Percentiles rank a stretch among this genome's conserved stretches.
phyloP scores from a whole-genome alignment of 768 basidiomycete genomes.

The Harrya chromipes region DNA sequence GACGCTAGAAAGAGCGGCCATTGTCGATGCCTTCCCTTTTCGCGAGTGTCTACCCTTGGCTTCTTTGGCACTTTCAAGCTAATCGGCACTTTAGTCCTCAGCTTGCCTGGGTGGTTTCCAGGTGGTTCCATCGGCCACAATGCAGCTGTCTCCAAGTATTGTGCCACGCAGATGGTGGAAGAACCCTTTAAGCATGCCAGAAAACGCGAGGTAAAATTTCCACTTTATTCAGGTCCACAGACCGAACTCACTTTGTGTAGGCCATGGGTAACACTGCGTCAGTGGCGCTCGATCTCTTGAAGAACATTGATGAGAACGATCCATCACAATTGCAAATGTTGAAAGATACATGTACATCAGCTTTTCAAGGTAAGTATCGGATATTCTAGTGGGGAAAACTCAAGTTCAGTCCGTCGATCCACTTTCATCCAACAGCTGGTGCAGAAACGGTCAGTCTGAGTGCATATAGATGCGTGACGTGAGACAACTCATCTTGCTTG shows the following conservation, averaged over 20 bases:
- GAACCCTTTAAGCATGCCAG: slow-evolving; percentile 15
- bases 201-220: slow-evolving; percentile 11
- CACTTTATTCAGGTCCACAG: not conserved
- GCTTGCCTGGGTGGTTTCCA: too few species aligned
- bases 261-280: slow-evolving; percentile 5
- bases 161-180: slow-evolving; percentile 10
- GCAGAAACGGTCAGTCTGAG: too few species aligned
- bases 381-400: too few species aligned
- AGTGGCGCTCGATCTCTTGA: slow-evolving; percentile 12
- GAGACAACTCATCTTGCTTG: not conserved
- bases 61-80: not conserved
- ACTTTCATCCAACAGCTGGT: too few species aligned
- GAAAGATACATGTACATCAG: too few species aligned
- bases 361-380: too few species aligned
- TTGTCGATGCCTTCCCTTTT: slow-evolving; percentile 23
- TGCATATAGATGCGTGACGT: too few species aligned
- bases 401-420: too few species aligned
- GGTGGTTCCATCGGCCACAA: too few species aligned
- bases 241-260: slow-evolving; percentile 3
- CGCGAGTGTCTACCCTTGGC: slow-evolving; percentile 1
- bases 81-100: not conserved
- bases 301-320: not conserved
- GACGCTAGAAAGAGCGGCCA: slow-evolving; percentile 12
- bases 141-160: slow-evolving; percentile 1
- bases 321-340: not conserved